A percentile compares a stretch with the other conserved stretches of the same genome.
Evolutionary conservation across 2,329 filamentous ascomycete species (phyloP).

Genomic region (Talaromyces amestolkiae): DNA sequence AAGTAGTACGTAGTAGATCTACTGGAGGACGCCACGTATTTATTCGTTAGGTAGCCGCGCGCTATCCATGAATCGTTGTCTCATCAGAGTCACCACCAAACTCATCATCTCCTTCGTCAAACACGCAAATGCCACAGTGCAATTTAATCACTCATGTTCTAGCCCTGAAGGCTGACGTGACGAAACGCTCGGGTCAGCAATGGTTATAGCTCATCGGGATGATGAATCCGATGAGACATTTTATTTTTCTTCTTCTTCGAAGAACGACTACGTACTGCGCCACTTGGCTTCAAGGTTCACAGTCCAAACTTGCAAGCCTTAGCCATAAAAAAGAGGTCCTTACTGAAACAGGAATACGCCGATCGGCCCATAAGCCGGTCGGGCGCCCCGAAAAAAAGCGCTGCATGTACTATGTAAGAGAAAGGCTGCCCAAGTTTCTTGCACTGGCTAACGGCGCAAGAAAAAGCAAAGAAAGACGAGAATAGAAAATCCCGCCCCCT

Average conservation of each 20-base stretch:
- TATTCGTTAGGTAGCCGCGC: neutral
- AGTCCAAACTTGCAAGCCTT: neutral
- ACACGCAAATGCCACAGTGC: neutral
- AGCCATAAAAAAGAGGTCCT: neutral
- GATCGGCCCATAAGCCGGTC: constrained; percentile 4
- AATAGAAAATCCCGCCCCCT: constrained; percentile 14
- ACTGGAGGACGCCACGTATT: constrained; percentile 3
- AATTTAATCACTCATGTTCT: neutral
- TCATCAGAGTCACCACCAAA: neutral
- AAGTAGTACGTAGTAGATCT: neutral
- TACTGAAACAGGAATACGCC: neutral
- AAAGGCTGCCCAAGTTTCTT: neutral
- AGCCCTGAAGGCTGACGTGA: neutral
- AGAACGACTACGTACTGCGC: neutral
- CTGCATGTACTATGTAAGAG: neutral
- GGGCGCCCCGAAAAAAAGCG: neutral
- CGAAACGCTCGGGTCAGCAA: constrained; percentile 1
- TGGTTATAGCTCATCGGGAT: neutral
- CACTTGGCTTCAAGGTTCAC: neutral
- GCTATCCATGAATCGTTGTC: neutral
- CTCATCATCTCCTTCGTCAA: neutral
- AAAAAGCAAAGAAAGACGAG: constrained; percentile 15
- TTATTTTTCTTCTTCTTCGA: neutral
- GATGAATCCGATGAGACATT: neutral
- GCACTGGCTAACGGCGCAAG: neutral